phyloP scores from a whole-genome alignment of 148 eudicot species.

The Rhododendron williamsianum region DNA sequence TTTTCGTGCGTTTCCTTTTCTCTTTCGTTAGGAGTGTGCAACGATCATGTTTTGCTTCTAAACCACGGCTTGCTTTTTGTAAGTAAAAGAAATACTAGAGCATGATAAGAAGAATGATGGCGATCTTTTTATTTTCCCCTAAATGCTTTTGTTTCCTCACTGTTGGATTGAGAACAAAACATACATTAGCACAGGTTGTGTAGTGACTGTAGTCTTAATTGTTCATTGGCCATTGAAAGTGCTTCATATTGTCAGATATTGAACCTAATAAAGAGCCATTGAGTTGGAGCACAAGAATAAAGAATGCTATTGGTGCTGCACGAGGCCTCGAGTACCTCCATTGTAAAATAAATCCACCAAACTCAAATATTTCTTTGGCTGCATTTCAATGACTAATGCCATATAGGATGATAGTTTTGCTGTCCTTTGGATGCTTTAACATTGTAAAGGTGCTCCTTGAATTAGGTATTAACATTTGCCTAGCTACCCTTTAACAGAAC shows the following conservation, averaged over 20 bases:
- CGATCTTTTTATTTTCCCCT: too few relatives aligned
- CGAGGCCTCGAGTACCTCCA: conserved; percentile 75
- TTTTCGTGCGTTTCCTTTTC: too few relatives aligned
- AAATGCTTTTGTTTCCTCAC: too few relatives aligned
- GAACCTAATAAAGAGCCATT: conserved; percentile 36
- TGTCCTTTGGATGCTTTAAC: neutral
- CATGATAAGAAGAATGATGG: too few relatives aligned
- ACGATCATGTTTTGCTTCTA: too few relatives aligned
- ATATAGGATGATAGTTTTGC: neutral
- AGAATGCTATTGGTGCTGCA: conserved; percentile 86
- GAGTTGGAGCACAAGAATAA: conserved; percentile 63
- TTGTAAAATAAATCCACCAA: conserved; percentile 67
- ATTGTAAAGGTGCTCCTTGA: neutral
- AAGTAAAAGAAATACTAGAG: too few relatives aligned
- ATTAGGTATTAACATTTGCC: neutral
- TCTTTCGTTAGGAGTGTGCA: too few relatives aligned
- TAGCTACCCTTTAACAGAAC: too few relatives aligned
- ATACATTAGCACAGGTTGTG: too few relatives aligned
- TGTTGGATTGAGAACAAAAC: too few relatives aligned
- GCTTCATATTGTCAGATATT: conserved; percentile 19
- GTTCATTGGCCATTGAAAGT: neutral
- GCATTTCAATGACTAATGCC: neutral
- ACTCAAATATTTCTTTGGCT: neutral
- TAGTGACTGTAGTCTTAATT: too few relatives aligned
- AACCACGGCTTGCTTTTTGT: too few relatives aligned